Base-by-base conservation (phyloP, 2,329 filamentous ascomycete species). In the Neofusicoccum sp. region DNA sequence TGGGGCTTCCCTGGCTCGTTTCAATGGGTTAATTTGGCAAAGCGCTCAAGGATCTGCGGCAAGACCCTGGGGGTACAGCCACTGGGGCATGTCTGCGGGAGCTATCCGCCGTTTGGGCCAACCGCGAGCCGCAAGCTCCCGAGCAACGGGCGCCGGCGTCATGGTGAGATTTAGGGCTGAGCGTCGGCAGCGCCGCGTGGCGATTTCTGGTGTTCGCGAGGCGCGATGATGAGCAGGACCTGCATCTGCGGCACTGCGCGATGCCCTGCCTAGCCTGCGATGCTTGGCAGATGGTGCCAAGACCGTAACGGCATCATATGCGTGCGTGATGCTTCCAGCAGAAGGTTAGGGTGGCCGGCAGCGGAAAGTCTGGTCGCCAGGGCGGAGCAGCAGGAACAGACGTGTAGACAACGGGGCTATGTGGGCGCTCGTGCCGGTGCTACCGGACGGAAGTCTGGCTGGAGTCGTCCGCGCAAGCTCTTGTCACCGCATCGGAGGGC, bases 151-250 rank as follows among this genome's bases (percentile, higher is more conserved):
- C 51, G 38, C n/a, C 51, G 38, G 51, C 36, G 51, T 43, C 51
- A 56, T 56, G 11, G 20, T 56, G 51, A 56, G 40, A 56, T 56
- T 56, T 56, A 56, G 51, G 51, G 51, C 51, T 56, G 51, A 56
- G 9, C 6, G 20, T 43, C 38, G 51, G 51, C 51, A 38, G 36
- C 38, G 38, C 38, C 51, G 51, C 16, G 51, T 56, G 51, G 51
- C 51, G 16, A 56, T 43, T 24, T 20, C n/a, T 9, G 5, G 24
- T 3, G 9, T 8, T 34, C 9, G 34, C n/a, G 11, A 34, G 16
- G 16, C n/a, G 36, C 36, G 36, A 30, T 34, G 38, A 56, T 56
- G 36, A 41, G 9, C 24, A 56, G 38, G 51, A 43, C 51, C 28
- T 56, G 45, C 45, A 48, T 48, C 30, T 30, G 45, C 11, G 45